A percentile compares a stretch with the other conserved stretches of the same genome.
These are phyloP conservation scores for Vigna trinervia DNA, from an alignment of 306 rosid genomes.

Conservation along the genomic window DNA sequence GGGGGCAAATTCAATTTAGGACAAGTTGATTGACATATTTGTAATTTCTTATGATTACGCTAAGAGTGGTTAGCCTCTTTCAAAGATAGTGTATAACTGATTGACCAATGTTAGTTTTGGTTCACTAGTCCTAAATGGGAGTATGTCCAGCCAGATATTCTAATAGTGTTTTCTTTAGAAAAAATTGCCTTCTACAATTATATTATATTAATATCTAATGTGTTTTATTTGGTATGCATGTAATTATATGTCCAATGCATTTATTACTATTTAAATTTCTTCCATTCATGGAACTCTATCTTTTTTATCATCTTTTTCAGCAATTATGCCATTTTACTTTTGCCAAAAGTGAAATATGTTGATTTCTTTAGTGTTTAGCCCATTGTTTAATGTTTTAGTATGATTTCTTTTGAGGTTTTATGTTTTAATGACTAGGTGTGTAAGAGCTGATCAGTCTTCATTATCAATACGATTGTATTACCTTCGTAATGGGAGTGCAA, in stretches of 20 bases:
- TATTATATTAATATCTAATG: neutral
- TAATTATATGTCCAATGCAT: constrained; percentile 23
- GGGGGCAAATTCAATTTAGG: neutral
- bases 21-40: neutral
- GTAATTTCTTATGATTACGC: neutral
- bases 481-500: constrained; percentile 88
- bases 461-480: constrained; percentile 77
- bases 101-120: constrained; percentile 13
- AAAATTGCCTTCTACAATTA: neutral
- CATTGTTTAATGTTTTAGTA: neutral
- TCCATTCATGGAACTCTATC: constrained; percentile 20
- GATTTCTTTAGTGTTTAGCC: constrained; percentile 19
- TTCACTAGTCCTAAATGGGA: neutral
- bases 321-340: constrained; percentile 8
- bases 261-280: neutral
- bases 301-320: constrained; percentile 19
- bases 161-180: neutral
- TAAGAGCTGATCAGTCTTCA: constrained; percentile 83
- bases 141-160: neutral
- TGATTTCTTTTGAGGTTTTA: constrained; percentile 32
- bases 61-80: constrained; percentile 1
- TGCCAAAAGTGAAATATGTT: neutral
- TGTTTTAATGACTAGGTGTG: constrained; percentile 64
- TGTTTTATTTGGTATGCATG: constrained; percentile 1
- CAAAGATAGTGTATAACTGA: neutral